Evolutionary conservation across 1,139 yeast genomes (phyloP), one percentile per base, ranked within the genome.

Genomic region (Zygosaccharomyces pseudobailii): DNA sequence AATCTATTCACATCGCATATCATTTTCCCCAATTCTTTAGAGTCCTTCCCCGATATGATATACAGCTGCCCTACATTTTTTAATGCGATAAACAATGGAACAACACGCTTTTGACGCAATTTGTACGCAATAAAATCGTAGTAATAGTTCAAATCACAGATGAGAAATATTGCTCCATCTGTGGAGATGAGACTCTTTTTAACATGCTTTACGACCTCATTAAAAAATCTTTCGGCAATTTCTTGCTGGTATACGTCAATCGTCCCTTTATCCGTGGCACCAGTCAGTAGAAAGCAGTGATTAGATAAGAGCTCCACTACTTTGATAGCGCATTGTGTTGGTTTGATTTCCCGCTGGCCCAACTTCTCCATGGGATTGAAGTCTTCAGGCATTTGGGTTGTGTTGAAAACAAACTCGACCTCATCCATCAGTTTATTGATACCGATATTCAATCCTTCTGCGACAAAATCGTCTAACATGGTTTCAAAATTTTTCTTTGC

Each of bases 161-260:
- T 84, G 46, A 92, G 74, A 43, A 79, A 81, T 27, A 90, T 78
- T 0, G 97, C 95, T 2, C 98, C 98, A 7, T 76, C 76, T 2
- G 82, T 83, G 2, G 95, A 86, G 3, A 92, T 78, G 1, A 82
- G 76, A 53, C 80, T 77, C 40, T 84, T 76, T 54, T 82, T 81
- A 44, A 92, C 72, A 48, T 84, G 79, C 62, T 87, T 88, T 34
- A 88, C 87, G 36, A 92, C 71, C 1, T 83, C 73, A 38, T 79
- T 83, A 61, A 88, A 89, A 54, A 92, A 84, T 42, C 98, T 67
- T 61, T 88, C 88, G 0, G 96, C 96, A 33, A 92, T 82, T 62
- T 92, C 98, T 62, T 89, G 96, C 58, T 90, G 95, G 62, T 89
- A 92, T 0, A 92, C 95, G 58, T 90, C 97, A 24, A 90, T 79